Base-by-base conservation (phyloP, 2,329 filamentous ascomycete genomes). In the Pseudocercospora pini-densiflorae region DNA sequence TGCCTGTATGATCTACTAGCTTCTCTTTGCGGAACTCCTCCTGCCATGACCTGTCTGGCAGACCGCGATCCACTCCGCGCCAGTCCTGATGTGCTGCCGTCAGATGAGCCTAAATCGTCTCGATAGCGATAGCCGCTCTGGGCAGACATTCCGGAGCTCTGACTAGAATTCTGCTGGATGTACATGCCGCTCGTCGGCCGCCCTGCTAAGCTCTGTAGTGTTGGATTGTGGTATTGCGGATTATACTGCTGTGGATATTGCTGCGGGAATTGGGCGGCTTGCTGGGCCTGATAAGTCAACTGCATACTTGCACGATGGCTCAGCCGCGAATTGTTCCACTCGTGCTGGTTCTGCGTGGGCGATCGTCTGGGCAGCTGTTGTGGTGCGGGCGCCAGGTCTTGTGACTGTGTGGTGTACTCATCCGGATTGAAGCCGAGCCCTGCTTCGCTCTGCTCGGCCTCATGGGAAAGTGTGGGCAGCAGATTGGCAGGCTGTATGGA, bases 1-100 rank as follows among this genome's bases (percentile, higher is more conserved):
- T 87, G 84, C 62, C 87, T 87, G 77, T 94, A 93, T 31, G 87
- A 84, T 74, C 91, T 87, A 75, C 88, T 93, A 23, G 85, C 82
- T 72, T 94, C 91, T 73, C 91, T 85, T 36, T 87, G 85, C 2
- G 89, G 55, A 59, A 90, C 84, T 61, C 55, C 85, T 83, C 12
- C 87, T 82, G 88, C 84, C 75, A 90, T 86, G 49, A 87, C 85
- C 9, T 82, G 81, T 24, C 85, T 84, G 14, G 85, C 85, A 54
- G 87, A 85, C 71, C 89, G 85, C 16, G 90, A 90, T 73, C 90
- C 88, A 71, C 85, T 87, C 68, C 89, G 85, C 43, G 83, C 82
- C 47, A 87, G 82, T 47, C 72, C 89, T 82, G 75, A 86, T 84
- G 51, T 59, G 21, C 70, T 74, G 27, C 73, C 72, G 59, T 77